Conservation (phyloP, 306 rosid species). For the Prunus fruticosa region DNA sequence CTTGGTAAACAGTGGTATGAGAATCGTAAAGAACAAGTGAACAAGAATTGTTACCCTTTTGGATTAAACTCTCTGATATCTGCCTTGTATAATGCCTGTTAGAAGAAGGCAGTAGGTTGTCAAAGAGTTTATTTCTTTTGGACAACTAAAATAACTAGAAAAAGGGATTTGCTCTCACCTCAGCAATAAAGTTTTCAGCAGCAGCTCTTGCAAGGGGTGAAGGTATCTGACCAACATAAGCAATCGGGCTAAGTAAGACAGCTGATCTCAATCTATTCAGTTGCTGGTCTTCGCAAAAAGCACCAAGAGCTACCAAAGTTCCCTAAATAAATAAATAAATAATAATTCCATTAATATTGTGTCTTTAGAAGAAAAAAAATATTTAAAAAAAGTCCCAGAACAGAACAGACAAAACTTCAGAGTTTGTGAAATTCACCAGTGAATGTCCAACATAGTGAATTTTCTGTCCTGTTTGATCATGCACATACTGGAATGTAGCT, state of each 20-base stretch:
- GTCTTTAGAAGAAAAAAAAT: too few species aligned
- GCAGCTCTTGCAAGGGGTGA: conserved; percentile 72
- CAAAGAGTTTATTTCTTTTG: conserved; percentile 17
- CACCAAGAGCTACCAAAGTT: conserved; percentile 74
- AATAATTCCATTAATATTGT: too few species aligned
- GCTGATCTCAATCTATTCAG: conserved; percentile 65
- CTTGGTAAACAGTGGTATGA: not conserved
- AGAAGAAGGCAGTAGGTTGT: conserved; percentile 14
- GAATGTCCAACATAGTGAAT: conserved; percentile 92
- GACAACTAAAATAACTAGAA: not conserved
- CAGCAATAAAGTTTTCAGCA: conserved; percentile 66
- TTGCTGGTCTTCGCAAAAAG: conserved; percentile 61
- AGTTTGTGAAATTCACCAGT: conserved; percentile 44
- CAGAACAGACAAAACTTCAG: not conserved
- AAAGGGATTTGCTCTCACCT: conserved; percentile 37
- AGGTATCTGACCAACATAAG: conserved; percentile 67
- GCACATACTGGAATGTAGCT: conserved; percentile 70
- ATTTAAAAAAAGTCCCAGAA: too few species aligned
- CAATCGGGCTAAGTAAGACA: conserved; percentile 87
- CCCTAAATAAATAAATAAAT: too few species aligned
- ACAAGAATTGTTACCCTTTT: conserved; percentile 44
- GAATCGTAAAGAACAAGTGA: not conserved
- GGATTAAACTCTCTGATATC: conserved; percentile 64
- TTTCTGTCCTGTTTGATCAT: conserved; percentile 68
- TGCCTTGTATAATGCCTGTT: conserved; percentile 59